Evolutionary conservation across 2,329 filamentous ascomycete species (phyloP).

Genomic region (Colletotrichum australisinense): DNA sequence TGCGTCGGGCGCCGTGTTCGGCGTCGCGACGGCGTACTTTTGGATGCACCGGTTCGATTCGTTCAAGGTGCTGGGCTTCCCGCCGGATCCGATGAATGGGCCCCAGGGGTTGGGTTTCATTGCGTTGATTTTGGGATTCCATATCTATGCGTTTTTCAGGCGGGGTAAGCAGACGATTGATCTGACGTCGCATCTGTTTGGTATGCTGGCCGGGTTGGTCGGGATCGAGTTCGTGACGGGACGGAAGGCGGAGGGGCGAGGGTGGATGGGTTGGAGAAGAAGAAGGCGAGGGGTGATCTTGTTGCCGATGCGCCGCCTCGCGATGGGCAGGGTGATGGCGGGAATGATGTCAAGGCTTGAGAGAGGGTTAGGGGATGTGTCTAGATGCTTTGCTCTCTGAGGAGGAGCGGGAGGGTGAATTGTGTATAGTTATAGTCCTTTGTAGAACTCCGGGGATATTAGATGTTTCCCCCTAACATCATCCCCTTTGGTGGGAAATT

Average conservation of each 20-base stretch:
- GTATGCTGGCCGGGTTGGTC: constrained; percentile 59
- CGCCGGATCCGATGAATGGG: constrained; percentile 62
- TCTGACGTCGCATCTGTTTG: constrained; percentile 63
- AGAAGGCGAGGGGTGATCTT: constrained; percentile 5
- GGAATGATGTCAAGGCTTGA: background rate
- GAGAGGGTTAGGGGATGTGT: background rate
- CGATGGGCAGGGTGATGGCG: background rate
- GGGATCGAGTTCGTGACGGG: constrained; percentile 48
- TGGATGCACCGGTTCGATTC: constrained; percentile 67
- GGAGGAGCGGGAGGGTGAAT: background rate
- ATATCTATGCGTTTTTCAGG: constrained; percentile 60
- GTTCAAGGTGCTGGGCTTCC: constrained; percentile 68
- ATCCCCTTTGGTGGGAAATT: background rate
- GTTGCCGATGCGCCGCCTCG: constrained; percentile 23
- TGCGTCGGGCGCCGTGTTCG: constrained; percentile 74
- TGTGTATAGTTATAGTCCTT: background rate
- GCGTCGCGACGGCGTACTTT: constrained; percentile 71
- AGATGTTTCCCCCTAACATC: background rate
- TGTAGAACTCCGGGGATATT: background rate
- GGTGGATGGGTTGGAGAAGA: constrained; percentile 13
- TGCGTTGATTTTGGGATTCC: constrained; percentile 60
- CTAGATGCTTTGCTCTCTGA: background rate
- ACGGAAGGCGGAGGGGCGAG: constrained; percentile 40
- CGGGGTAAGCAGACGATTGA: constrained; percentile 57
- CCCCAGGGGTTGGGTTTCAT: constrained; percentile 67